Evolutionary conservation across 352 stramenopile genomes (phyloP).

Genomic region (Sclerospora graminicola): DNA sequence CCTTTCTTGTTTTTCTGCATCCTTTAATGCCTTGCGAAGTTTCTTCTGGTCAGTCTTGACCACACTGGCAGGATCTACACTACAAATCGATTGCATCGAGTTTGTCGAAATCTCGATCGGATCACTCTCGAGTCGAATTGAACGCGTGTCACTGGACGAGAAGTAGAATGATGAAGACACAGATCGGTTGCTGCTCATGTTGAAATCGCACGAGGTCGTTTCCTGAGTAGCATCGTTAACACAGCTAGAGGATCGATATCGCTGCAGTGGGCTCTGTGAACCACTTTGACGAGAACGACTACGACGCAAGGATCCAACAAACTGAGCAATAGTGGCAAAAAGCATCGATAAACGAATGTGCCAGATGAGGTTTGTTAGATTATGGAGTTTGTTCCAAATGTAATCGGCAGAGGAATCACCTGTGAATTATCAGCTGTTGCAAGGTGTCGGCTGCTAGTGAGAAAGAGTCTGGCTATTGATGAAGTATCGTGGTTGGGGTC

Average conservation of each 20-base stretch:
- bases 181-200: conserved; percentile 11
- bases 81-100: conserved; percentile 3
- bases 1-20: conserved; percentile 17
- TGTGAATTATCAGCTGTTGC: too few relatives aligned
- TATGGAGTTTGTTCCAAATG: neutral
- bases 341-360: neutral
- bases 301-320: neutral
- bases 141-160: neutral
- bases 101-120: neutral
- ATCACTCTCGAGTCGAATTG: too few relatives aligned
- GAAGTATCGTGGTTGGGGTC: too few relatives aligned
- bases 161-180: conserved; percentile 9
- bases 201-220: conserved; percentile 8
- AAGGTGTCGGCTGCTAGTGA: too few relatives aligned
- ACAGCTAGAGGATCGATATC: neutral
- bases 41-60: conserved; percentile 23
- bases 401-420: too few relatives aligned
- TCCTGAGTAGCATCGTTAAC: neutral
- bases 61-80: neutral
- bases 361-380: neutral
- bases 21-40: conserved; percentile 21
- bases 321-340: neutral
- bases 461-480: too few relatives aligned
- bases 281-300: neutral
- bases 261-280: neutral